Base-by-base conservation (phyloP, 257 asterid genomes). In the Forsythia viridissima region DNA sequence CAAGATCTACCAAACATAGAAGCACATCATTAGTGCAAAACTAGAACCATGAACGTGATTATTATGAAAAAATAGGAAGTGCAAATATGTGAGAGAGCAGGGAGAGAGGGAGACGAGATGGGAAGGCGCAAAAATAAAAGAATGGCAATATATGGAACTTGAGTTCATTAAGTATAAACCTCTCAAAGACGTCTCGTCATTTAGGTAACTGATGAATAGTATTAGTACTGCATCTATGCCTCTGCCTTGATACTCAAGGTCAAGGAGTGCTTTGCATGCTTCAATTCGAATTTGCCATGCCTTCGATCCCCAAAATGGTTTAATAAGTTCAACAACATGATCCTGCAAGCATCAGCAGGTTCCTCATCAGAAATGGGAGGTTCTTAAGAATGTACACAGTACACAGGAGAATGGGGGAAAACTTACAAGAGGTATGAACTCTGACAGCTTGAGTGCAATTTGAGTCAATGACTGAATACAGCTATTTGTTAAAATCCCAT, bases 401-500 rank as follows among this genome's bases (percentile, higher is more conserved):
- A n/a, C n/a, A n/a, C 36, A n/a, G 48, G 66, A 72, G 72, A 76
- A 81, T 71, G 34, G 70, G n/a, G 73, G 82, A 67, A 46, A 61
- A 87, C 98, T 85, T 87, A 96, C 99, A 80, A 90, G 94, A 85
- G 97, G 93, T 78, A 93, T 80, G 85, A 86, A 91, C 55, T 90
- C 96, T 63, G 98, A 93, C 72, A 96, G 89, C 87, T 96, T 96
- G 79, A 96, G 83, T 24, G 97, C 95, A 88, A 93, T 91, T 82
- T 87, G 97, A 70, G 96, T 87, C 84, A 96, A 82, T 69, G 99
- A 84, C 13, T 89, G 94, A 73, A 93, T 91, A 76, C 98, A 92
- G 86, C 96, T 91, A 80, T 87, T 83, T 18, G 97, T 93, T 87
- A 93, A 84, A 78, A 96, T 88, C 77, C 99, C 99, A 84, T 93